Percentiles rank a stretch among this genome's conserved stretches.
Evolutionary conservation across 495 filamentous ascomycete genomes (phyloP).

Genomic region (Hypoxylon subgilvum): DNA sequence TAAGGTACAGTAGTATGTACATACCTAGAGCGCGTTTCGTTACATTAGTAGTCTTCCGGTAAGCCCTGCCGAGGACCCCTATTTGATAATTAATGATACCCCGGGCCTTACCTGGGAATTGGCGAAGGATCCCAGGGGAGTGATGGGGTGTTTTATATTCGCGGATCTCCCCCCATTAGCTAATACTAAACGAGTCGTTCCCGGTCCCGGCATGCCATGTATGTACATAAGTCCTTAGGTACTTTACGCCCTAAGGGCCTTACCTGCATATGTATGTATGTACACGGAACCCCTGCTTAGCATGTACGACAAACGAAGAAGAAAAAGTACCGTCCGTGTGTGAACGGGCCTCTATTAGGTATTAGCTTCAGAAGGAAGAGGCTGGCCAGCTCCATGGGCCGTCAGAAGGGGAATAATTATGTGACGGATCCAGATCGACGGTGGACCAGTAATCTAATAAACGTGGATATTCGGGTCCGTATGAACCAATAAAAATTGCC

Average conservation of each 20-base stretch:
- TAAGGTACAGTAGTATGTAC: background rate
- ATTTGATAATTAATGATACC: slow-evolving; percentile 1
- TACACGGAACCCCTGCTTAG: too few species aligned
- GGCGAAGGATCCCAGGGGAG: background rate
- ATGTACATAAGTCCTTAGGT: too few species aligned
- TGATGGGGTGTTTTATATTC: background rate
- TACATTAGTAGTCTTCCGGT: slow-evolving; percentile 28
- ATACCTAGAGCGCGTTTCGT: too few species aligned
- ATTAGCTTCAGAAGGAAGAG: too few species aligned
- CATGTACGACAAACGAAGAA: too few species aligned
- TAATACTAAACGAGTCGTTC: too few species aligned
- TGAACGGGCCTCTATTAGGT: too few species aligned
- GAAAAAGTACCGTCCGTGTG: too few species aligned
- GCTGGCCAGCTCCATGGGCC: too few species aligned
- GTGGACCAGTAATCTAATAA: slow-evolving; percentile 41
- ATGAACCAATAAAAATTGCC: slow-evolving; percentile 27
- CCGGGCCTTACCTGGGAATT: slow-evolving; percentile 3
- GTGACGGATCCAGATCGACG: slow-evolving; percentile 33
- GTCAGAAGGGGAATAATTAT: slow-evolving; percentile 5
- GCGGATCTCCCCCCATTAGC: background rate
- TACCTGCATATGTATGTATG: too few species aligned
- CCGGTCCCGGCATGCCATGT: too few species aligned
- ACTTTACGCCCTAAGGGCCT: too few species aligned
- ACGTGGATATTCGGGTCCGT: slow-evolving; percentile 25
- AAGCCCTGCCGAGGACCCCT: slow-evolving; percentile 32